Percentiles rank a stretch among this genome's conserved stretches.
phyloP scores from a whole-genome alignment of 73 alveolate genomes.

The Paramecium caudatum region DNA sequence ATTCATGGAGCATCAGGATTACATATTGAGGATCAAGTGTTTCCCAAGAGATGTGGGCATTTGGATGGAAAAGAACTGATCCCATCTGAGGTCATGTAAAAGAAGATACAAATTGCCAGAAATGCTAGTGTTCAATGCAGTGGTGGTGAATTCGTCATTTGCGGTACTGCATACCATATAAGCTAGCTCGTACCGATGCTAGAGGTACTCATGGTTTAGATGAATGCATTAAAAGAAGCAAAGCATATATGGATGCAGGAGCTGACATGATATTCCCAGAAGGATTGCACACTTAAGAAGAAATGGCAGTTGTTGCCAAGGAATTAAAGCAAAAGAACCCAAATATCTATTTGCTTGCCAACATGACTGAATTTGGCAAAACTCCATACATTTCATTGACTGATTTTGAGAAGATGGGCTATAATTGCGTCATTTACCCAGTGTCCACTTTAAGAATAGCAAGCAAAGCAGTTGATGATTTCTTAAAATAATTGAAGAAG shows the following conservation, averaged over 20 bases:
- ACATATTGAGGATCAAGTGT: constrained; percentile 90
- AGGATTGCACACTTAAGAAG: constrained; percentile 78
- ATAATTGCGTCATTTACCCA: constrained; percentile 93
- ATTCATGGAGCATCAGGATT: constrained; percentile 95
- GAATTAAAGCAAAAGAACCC: constrained; percentile 63
- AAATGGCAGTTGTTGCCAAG: constrained; percentile 71
- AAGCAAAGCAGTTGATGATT: constrained; percentile 86
- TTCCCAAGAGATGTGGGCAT: constrained; percentile 98
- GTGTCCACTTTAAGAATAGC: constrained; percentile 95
- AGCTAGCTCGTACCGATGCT: constrained; percentile 95
- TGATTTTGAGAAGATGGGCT: constrained; percentile 83
- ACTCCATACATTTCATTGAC: constrained; percentile 81
- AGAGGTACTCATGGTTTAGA: constrained; percentile 88
- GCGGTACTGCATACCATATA: constrained; percentile 53
- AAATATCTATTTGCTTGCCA: constrained; percentile 80
- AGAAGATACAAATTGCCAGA: constrained; percentile 83
- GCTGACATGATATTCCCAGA: constrained; percentile 99
- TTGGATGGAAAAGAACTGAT: constrained; percentile 92
- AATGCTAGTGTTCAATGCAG: constrained; percentile 86
- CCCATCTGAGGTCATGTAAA: constrained; percentile 80
- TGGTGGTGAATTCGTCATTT: constrained; percentile 92
- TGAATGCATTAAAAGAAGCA: constrained; percentile 81
- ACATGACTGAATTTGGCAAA: constrained; percentile 95
- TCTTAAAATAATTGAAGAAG: constrained; percentile 76
- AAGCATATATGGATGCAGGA: constrained; percentile 93